Evolutionary conservation across 805 yeast species (phyloP).

Genomic region (Cyberlindnera xishuangbannaensis): DNA sequence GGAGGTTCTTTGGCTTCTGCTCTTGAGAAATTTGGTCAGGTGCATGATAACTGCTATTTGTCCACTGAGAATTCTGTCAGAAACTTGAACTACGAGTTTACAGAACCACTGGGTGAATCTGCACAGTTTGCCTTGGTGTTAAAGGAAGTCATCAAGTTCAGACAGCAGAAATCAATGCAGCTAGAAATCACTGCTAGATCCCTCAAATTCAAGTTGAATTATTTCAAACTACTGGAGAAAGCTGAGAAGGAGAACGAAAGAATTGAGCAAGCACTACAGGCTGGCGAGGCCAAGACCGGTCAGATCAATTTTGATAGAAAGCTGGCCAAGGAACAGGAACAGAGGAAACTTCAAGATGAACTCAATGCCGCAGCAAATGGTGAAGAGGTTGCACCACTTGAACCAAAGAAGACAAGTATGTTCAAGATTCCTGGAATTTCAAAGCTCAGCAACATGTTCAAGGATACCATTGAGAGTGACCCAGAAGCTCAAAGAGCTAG

Average conservation of each 20-base stretch:
- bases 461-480: slow-evolving; percentile 56
- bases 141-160: slow-evolving; percentile 47
- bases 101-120: slow-evolving; percentile 67
- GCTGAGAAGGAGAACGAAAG: slow-evolving; percentile 40
- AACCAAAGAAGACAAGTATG: slow-evolving; percentile 27
- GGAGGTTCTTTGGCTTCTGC: slow-evolving; percentile 38
- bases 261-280: slow-evolving; percentile 28
- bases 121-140: slow-evolving; percentile 58
- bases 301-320: slow-evolving; percentile 26
- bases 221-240: slow-evolving; percentile 33
- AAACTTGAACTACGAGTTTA: slow-evolving; percentile 51
- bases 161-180: slow-evolving; percentile 44
- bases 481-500: slow-evolving; percentile 60
- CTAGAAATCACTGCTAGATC: slow-evolving; percentile 37
- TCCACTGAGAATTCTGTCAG: slow-evolving; percentile 43
- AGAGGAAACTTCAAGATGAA: slow-evolving; percentile 5
- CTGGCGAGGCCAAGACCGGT: slow-evolving; percentile 21
- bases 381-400: slow-evolving; percentile 11
- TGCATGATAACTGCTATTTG: slow-evolving; percentile 66
- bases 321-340: slow-evolving; percentile 16
- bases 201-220: slow-evolving; percentile 28
- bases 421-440: slow-evolving; percentile 51
- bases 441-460: slow-evolving; percentile 44
- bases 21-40: slow-evolving; percentile 77
- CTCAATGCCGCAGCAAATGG: slow-evolving; percentile 5